Evolutionary conservation across 768 basidiomycete species (phyloP), one percentile per base, ranked within the genome.

Genomic region (Agaricus sinodeliciosus): DNA sequence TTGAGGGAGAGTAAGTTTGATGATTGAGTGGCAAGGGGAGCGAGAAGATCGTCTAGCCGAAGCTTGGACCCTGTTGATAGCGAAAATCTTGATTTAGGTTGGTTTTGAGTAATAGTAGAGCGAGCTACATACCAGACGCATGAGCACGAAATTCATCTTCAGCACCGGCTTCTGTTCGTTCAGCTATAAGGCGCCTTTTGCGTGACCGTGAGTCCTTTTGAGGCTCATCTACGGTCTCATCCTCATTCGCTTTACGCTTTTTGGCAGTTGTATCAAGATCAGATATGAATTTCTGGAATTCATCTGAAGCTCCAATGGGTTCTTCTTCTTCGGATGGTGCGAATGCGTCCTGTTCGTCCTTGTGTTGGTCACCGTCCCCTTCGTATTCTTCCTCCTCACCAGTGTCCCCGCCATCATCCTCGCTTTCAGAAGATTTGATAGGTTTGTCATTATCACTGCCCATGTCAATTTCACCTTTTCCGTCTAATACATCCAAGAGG

Each of bases 81-180:
- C 56, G n/a, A 54, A 22, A 22, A 22, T 3, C 22, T 22, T 22
- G 22, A 46, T 51, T 44, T 44, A 34, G n/a, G 12, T n/a, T 15
- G 13, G 13, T 39, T 40, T 50, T 16, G 12, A 11, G 8, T 22
- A 53, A n/a, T 36, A 51, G 8, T 36, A n/a, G 3, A 49, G 45
- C 55, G 16, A n/a, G 34, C 47, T n/a, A 60, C 60, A 48, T 62
- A 82, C 83, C 78, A 47, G 72, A 62, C 12, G 70, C 62, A 60
- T 73, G 72, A 40, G 79, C 78, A 9, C 79, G 80, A 62, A 93
- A 94, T 61, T 93, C 91, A 60, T 82, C 84, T 63, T 94, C 93
- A 27, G 76, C 77, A 5, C 89, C 91, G 26, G 84, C 81, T 60
- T 90, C 86, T 2, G 85, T 91, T 47, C 79, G 78, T 61, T 93